Conservation (phyloP, 2,329 filamentous ascomycete species). For the Rhytidhysteron rufulum region DNA sequence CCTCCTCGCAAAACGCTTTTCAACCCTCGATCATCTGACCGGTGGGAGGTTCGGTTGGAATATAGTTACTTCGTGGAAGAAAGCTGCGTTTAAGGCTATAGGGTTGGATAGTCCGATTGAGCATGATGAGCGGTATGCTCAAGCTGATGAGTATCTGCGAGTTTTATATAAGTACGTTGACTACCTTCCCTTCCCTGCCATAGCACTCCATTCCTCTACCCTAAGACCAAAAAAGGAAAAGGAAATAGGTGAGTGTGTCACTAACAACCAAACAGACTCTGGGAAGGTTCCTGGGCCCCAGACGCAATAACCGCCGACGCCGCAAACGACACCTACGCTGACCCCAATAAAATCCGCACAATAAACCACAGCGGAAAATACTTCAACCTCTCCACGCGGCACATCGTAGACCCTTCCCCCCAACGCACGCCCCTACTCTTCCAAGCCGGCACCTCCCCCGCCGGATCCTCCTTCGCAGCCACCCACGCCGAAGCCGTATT, state of each 20-base stretch:
- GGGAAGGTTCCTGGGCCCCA: slow-evolving; percentile 52
- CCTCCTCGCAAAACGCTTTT: slow-evolving; percentile 57
- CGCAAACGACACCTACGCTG: slow-evolving; percentile 53
- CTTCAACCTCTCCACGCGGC: slow-evolving; percentile 42
- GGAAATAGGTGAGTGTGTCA: slow-evolving; percentile 32
- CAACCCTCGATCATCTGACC: slow-evolving; percentile 62
- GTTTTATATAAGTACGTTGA: slow-evolving; percentile 61
- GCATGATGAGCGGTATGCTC: slow-evolving; percentile 63
- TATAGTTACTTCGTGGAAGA: slow-evolving; percentile 63
- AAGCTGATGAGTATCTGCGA: slow-evolving; percentile 64
- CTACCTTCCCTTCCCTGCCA: no score
- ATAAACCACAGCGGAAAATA: slow-evolving; percentile 61
- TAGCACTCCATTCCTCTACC: no score
- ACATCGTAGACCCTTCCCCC: slow-evolving; percentile 41
- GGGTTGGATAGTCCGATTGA: slow-evolving; percentile 24
- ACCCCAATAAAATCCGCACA: slow-evolving; percentile 56
- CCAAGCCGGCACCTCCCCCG: slow-evolving; percentile 57
- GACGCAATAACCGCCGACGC: slow-evolving; percentile 55
- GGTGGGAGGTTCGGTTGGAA: slow-evolving; percentile 48
- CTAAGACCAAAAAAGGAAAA: no score
- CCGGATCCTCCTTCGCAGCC: slow-evolving; percentile 55
- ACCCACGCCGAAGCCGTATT: slow-evolving; percentile 60
- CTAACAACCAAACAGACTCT: slow-evolving; percentile 38
- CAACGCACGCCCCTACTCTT: slow-evolving; percentile 39
- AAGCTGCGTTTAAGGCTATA: slow-evolving; percentile 50